Conservation (phyloP, 257 asterid species). For the Handroanthus guayacan region DNA sequence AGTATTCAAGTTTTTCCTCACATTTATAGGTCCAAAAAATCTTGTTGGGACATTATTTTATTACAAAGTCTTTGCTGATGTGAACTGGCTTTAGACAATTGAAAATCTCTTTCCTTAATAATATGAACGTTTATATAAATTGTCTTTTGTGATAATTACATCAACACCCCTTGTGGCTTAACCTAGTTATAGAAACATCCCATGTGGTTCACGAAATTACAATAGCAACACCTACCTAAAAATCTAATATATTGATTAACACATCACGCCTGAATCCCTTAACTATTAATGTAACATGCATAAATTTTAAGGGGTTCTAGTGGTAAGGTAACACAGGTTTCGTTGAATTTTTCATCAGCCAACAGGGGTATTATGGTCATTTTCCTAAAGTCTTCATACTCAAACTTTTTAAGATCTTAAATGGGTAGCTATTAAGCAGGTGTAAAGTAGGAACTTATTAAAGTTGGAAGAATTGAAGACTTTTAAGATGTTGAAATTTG, state of each 20-base stretch:
- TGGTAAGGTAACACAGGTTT: too few relatives aligned
- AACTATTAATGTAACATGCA: too few relatives aligned
- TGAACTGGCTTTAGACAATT: constrained; percentile 59
- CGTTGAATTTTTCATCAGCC: too few relatives aligned
- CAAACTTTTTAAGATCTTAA: not conserved
- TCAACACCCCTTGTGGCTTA: too few relatives aligned
- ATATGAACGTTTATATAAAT: constrained; percentile 33
- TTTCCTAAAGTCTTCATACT: too few relatives aligned
- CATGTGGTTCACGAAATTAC: too few relatives aligned
- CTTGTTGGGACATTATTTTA: constrained; percentile 28
- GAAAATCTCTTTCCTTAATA: constrained; percentile 36
- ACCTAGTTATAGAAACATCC: too few relatives aligned
- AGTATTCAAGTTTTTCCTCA: constrained; percentile 1
- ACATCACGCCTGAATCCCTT: too few relatives aligned
- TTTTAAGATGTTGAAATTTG: constrained; percentile 42
- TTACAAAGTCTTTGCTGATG: constrained; percentile 53
- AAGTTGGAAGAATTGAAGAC: constrained; percentile 38
- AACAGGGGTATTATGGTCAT: too few relatives aligned
- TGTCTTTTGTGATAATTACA: not conserved
- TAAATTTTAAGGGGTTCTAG: too few relatives aligned
- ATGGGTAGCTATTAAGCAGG: constrained; percentile 42
- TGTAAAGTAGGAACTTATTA: constrained; percentile 27
- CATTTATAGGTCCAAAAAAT: constrained; percentile 47
- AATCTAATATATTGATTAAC: too few relatives aligned
- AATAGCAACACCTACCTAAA: too few relatives aligned